Conservation (phyloP, 345 rosid genomes). For the Linum trigynum region DNA sequence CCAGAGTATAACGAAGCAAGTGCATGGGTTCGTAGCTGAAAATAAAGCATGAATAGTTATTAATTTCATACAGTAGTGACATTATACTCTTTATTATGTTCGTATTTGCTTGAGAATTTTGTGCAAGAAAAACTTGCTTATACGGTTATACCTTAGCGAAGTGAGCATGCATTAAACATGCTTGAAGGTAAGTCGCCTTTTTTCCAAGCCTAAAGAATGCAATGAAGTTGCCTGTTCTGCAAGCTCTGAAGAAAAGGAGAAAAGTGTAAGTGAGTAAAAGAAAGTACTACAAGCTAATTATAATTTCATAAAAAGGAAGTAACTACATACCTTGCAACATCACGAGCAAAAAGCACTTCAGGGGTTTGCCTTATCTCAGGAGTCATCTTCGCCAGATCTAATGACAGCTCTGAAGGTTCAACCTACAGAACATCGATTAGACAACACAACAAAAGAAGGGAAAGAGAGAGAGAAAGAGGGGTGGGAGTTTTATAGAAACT, state of each 20-base stretch:
- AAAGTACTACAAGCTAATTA: too few species aligned
- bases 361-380: slow-evolving; percentile 85
- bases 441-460: slow-evolving; percentile 1
- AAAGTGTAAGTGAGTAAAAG: not conserved
- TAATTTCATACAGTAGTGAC: too few species aligned
- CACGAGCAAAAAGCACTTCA: slow-evolving; percentile 84
- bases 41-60: slow-evolving; percentile 10
- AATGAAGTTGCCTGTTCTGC: slow-evolving; percentile 83
- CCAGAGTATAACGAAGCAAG: slow-evolving; percentile 81
- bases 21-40: slow-evolving; percentile 84
- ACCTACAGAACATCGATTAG: slow-evolving; percentile 43
- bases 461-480: not conserved
- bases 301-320: not conserved
- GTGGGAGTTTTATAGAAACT: slow-evolving; percentile 4
- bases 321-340: slow-evolving; percentile 69
- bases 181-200: slow-evolving; percentile 88
- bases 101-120: not conserved
- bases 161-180: slow-evolving; percentile 98
- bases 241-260: slow-evolving; percentile 49
- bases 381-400: slow-evolving; percentile 98
- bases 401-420: slow-evolving; percentile 95
- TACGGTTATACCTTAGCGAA: slow-evolving; percentile 61
- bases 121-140: not conserved
- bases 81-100: too few species aligned
- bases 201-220: slow-evolving; percentile 89